These are phyloP conservation scores for Cinnamomum chago DNA, from an alignment of 164 flowering plant genomes.

Conservation along the genomic window DNA sequence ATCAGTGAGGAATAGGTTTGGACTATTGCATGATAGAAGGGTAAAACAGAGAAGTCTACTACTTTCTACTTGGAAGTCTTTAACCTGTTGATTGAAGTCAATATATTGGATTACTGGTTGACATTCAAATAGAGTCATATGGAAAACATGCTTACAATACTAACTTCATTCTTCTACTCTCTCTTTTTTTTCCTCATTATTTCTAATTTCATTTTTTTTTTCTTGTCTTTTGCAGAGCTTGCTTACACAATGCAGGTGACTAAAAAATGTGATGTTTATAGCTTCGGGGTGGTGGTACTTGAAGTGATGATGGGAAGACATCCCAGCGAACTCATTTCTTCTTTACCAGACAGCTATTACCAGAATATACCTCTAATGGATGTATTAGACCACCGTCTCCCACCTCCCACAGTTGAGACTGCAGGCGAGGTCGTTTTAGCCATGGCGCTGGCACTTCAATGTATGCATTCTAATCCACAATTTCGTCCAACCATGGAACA, in stretches of 20 bases:
- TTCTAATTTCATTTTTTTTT: too few species aligned
- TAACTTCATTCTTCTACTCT: background rate
- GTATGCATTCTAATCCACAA: background rate
- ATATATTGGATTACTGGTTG: too few species aligned
- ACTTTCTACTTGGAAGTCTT: too few species aligned
- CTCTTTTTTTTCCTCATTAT: background rate
- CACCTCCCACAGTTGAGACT: background rate
- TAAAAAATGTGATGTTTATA: conserved; percentile 68
- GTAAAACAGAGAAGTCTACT: too few species aligned
- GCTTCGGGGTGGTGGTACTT: conserved; percentile 65
- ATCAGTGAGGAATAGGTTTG: too few species aligned
- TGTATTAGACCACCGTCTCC: background rate
- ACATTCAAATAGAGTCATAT: too few species aligned
- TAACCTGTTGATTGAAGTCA: background rate
- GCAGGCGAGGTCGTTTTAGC: background rate
- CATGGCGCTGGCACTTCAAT: background rate
- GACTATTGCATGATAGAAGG: too few species aligned
- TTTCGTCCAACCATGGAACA: conserved; percentile 3
- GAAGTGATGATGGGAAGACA: conserved; percentile 69
- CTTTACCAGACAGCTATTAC: conserved; percentile 8
- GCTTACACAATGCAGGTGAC: conserved; percentile 50
- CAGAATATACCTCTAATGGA: background rate
- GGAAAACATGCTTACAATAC: background rate
- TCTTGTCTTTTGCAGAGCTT: conserved; percentile 35
- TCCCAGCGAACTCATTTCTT: conserved; percentile 52